These are phyloP conservation scores for Penicillium sp. DNA, from an alignment of 2,329 filamentous ascomycete genomes.

Conservation along the genomic window DNA sequence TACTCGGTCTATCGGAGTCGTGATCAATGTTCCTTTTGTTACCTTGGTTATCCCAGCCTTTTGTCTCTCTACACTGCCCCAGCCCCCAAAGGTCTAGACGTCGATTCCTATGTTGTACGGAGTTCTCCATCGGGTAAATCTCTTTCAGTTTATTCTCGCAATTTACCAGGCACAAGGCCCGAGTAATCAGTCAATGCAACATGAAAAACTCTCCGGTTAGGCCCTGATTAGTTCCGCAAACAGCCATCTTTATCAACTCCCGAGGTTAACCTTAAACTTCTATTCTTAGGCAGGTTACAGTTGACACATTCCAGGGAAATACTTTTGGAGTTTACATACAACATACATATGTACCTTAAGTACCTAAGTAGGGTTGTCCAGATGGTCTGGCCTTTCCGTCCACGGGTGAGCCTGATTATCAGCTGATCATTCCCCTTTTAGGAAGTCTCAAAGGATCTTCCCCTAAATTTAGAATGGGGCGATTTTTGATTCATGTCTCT, in stretches of 20 bases:
- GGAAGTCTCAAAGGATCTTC: not conserved
- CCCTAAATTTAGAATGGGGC: constrained; percentile 2
- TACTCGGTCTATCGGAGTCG: not conserved
- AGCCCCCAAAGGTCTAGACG: not conserved
- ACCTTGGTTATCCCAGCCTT: not conserved
- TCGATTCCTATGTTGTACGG: not conserved
- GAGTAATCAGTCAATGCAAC: not conserved
- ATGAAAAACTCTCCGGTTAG: not conserved
- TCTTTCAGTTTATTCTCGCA: not conserved
- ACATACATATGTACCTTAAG: too few relatives aligned
- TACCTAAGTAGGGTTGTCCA: not conserved
- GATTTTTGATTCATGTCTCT: not conserved
- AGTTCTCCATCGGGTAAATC: not conserved
- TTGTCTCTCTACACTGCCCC: not conserved
- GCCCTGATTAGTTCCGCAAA: not conserved
- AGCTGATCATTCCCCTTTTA: not conserved
- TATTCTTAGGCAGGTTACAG: not conserved
- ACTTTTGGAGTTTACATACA: not conserved
- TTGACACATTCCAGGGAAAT: not conserved
- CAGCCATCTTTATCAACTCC: not conserved
- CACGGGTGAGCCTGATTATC: not conserved
- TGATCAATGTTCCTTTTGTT: not conserved
- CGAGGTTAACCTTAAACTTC: too few relatives aligned
- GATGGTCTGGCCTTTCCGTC: not conserved
- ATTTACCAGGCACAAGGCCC: not conserved